These are phyloP conservation scores for Wickerhamomyces mucosus DNA, from an alignment of 805 yeast species.

Conservation along the genomic window DNA sequence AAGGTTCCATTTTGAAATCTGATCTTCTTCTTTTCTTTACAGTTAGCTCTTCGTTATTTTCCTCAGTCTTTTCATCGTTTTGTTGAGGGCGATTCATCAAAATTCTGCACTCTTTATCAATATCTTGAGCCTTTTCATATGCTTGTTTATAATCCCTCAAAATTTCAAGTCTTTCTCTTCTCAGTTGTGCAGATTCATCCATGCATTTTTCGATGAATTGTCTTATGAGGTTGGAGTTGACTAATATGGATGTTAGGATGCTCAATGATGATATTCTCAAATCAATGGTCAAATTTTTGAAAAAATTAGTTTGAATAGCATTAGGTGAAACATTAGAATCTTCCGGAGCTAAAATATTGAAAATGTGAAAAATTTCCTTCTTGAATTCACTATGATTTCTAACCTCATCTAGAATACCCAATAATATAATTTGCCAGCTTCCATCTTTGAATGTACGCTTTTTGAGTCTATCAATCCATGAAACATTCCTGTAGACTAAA, in stretches of 20 bases:
- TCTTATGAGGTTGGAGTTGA: conserved; percentile 50
- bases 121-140: conserved; percentile 39
- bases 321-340: conserved; percentile 37
- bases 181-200: conserved; percentile 49
- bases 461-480: conserved; percentile 75
- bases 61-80: conserved; percentile 9
- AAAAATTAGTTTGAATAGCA: conserved; percentile 46
- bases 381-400: conserved; percentile 48
- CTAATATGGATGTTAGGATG: conserved; percentile 54
- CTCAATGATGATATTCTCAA: conserved; percentile 49
- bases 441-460: conserved; percentile 75
- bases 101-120: conserved; percentile 32
- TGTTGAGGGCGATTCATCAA: conserved; percentile 21
- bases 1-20: conserved; percentile 26
- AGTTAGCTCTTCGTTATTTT: conserved; percentile 11
- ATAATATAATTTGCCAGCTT: conserved; percentile 69
- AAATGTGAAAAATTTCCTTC: conserved; percentile 39
- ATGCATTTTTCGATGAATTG: conserved; percentile 56
- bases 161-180: conserved; percentile 59
- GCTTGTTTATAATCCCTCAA: conserved; percentile 48
- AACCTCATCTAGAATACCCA: conserved; percentile 61
- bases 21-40: conserved; percentile 23
- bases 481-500: conserved; percentile 45
- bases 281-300: conserved; percentile 37
- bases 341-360: conserved; percentile 49